Percentiles rank a stretch among this genome's conserved stretches.
These are phyloP conservation scores for Leishmania lainsoni DNA, from an alignment of 208 protist species.

Conservation along the genomic window DNA sequence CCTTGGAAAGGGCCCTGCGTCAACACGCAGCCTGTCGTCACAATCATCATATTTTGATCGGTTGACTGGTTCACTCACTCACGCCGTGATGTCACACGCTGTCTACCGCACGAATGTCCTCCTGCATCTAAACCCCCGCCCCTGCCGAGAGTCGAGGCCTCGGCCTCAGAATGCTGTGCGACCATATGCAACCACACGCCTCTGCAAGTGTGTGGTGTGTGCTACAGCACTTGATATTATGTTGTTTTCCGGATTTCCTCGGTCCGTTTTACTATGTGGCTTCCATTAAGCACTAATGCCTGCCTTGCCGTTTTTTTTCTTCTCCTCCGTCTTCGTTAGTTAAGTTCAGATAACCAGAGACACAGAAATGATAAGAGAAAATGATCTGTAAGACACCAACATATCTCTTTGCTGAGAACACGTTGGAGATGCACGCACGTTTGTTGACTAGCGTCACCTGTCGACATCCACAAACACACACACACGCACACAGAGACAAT, in stretches of 20 bases:
- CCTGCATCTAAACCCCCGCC: neutral
- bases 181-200: neutral
- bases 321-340: neutral
- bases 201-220: neutral
- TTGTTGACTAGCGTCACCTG: neutral
- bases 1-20: neutral
- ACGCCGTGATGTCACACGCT: neutral
- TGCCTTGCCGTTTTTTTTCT: neutral
- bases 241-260: neutral
- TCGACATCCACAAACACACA: neutral
- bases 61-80: neutral
- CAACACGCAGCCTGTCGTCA: neutral
- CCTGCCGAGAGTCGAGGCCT: neutral
- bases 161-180: neutral
- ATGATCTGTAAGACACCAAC: neutral
- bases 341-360: neutral
- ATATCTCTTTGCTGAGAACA: neutral
- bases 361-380: neutral
- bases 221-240: neutral
- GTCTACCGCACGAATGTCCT: neutral
- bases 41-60: neutral
- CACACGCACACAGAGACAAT: neutral
- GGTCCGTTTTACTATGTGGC: neutral
- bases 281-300: neutral
- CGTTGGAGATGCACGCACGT: neutral